Conservation (phyloP, 495 filamentous ascomycete genomes). For the Aspergillus sclerotioniger region DNA sequence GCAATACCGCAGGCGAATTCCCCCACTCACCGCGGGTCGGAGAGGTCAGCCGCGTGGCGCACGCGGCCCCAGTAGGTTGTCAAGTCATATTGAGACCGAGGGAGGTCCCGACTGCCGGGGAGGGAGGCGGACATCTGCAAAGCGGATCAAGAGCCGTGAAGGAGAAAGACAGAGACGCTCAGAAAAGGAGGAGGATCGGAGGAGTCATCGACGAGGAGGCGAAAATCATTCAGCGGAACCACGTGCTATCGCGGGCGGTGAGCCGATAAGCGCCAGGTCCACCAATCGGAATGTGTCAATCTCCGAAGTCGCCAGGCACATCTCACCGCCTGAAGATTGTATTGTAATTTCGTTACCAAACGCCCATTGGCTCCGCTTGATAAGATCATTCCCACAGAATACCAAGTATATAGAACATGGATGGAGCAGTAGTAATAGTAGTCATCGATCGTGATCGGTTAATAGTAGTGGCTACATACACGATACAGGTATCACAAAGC, state of each 20-base stretch:
- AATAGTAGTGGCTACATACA: constrained; percentile 19
- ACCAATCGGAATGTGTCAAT: constrained; percentile 26
- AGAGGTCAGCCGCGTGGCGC: constrained; percentile 80
- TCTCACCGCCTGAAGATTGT: constrained; percentile 4
- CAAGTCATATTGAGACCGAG: constrained; percentile 87
- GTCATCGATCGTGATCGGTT: not conserved
- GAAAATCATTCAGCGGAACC: constrained; percentile 22
- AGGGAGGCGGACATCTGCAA: constrained; percentile 81
- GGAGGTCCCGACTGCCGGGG: constrained; percentile 80
- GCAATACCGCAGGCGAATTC: not conserved
- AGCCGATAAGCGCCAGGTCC: constrained; percentile 32
- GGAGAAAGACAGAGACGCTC: constrained; percentile 1
- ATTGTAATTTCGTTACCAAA: not conserved
- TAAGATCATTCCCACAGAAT: no score
- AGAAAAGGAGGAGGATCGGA: constrained; percentile 9
- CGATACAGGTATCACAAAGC: constrained; percentile 35
- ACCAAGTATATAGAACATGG: not conserved
- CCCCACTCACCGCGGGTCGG: constrained; percentile 81
- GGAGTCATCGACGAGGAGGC: constrained; percentile 19
- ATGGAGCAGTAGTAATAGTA: no score
- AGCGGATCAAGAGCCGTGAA: constrained; percentile 10
- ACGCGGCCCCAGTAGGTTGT: constrained; percentile 94
- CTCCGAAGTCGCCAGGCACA: constrained; percentile 1
- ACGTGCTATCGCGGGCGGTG: constrained; percentile 38
- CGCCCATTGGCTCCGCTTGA: no score